These are phyloP conservation scores for Metarhizium anisopliae DNA, from an alignment of 2,329 filamentous ascomycete species.

Conservation along the genomic window DNA sequence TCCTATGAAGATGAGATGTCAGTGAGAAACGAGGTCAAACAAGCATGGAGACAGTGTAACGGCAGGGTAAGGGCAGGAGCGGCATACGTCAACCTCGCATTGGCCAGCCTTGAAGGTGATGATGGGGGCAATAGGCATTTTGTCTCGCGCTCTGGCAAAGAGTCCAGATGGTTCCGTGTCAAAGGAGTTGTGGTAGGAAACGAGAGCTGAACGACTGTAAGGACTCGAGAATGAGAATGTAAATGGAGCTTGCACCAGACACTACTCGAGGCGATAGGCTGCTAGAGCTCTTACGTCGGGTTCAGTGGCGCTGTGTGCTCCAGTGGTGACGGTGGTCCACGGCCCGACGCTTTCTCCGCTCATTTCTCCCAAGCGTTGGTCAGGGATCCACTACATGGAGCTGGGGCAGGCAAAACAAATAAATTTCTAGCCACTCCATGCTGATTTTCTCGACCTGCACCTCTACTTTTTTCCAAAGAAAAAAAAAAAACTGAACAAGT, in stretches of 20 bases:
- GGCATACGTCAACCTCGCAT: slow-evolving; percentile 72
- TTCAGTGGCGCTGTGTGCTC: slow-evolving; percentile 4
- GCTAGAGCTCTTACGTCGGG: slow-evolving; percentile 30
- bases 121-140: slow-evolving; percentile 75
- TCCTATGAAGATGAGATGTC: slow-evolving; percentile 5
- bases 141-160: slow-evolving; percentile 6
- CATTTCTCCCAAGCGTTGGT: neutral
- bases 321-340: neutral
- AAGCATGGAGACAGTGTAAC: neutral
- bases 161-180: neutral
- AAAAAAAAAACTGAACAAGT: neutral
- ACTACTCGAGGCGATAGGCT: slow-evolving; percentile 18
- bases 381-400: neutral
- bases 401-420: neutral
- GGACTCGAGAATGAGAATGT: neutral
- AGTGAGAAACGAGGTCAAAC: slow-evolving; percentile 10
- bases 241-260: neutral
- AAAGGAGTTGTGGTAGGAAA: slow-evolving; percentile 3
- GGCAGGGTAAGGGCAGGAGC: neutral
- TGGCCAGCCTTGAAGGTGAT: slow-evolving; percentile 95
- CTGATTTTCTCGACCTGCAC: neutral
- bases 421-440: neutral
- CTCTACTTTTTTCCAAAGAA: too few relatives aligned
- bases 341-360: slow-evolving; percentile 14
- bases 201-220: neutral